Evolutionary conservation across 2,329 filamentous ascomycete species (phyloP).

Genomic region (Bimuria novae-zelandiae): DNA sequence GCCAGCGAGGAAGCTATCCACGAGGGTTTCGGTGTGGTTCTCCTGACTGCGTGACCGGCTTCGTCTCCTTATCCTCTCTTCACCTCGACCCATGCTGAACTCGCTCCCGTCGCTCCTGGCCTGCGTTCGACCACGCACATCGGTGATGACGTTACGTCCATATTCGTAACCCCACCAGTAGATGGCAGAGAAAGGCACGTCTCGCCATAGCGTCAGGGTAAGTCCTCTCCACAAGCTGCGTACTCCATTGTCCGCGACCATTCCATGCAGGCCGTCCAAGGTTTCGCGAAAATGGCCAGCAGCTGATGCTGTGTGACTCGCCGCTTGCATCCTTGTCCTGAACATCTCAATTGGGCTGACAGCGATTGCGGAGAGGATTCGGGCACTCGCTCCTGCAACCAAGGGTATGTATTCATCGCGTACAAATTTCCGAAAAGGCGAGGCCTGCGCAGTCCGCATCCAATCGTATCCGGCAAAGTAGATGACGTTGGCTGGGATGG

Average conservation of each 20-base stretch:
- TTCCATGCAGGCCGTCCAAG: constrained; percentile 72
- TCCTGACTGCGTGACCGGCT: constrained; percentile 66
- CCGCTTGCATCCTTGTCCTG: constrained; percentile 87
- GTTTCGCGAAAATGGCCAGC: constrained; percentile 80
- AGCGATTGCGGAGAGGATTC: constrained; percentile 77
- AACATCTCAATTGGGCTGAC: constrained; percentile 95
- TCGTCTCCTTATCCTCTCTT: constrained; percentile 33
- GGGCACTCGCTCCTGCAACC: constrained; percentile 76
- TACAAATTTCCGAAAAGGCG: constrained; percentile 66
- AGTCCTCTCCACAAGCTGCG: constrained; percentile 87
- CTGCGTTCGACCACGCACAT: constrained; percentile 63
- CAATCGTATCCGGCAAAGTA: constrained; percentile 99
- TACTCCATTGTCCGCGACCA: constrained; percentile 79
- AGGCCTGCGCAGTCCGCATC: constrained; percentile 74
- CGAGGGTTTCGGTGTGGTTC: constrained; percentile 75
- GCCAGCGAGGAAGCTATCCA: constrained; percentile 88
- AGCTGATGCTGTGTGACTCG: constrained; percentile 48
- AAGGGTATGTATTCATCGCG: constrained; percentile 76
- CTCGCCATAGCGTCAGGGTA: constrained; percentile 89
- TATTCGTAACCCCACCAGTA: constrained; percentile 99
- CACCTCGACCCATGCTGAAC: constrained; percentile 40
- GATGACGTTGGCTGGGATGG: constrained; percentile 93
- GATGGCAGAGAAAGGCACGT: constrained; percentile 94
- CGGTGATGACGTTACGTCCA: constrained; percentile 72
- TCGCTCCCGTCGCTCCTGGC: constrained; percentile 36